Conservation (phyloP, 495 filamentous ascomycete genomes). For the Aspergillus ostianus region DNA sequence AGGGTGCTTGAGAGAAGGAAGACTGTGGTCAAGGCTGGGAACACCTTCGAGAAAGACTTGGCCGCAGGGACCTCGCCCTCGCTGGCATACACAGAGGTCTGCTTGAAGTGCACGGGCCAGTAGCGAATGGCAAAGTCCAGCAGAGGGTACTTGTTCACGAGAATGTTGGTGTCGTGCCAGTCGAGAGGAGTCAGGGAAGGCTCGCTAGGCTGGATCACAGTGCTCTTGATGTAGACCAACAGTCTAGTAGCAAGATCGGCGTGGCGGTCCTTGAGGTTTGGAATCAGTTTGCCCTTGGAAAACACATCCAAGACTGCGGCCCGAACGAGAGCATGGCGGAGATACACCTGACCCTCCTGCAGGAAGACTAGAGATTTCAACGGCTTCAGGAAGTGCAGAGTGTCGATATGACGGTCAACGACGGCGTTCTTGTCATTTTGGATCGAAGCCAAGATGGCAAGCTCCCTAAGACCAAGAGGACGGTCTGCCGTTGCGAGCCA, state of each 20-base stretch:
- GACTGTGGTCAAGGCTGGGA: slow-evolving; percentile 29
- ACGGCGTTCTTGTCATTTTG: slow-evolving; percentile 31
- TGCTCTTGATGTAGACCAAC: slow-evolving; percentile 34
- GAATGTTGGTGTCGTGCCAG: slow-evolving; percentile 24
- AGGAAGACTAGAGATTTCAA: slow-evolving; percentile 32
- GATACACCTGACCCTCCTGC: slow-evolving; percentile 34
- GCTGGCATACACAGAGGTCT: slow-evolving; percentile 27
- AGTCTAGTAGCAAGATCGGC: slow-evolving; percentile 34
- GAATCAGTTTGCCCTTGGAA: slow-evolving; percentile 34
- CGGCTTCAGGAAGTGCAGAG: slow-evolving; percentile 25
- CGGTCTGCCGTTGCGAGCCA: slow-evolving; percentile 39
- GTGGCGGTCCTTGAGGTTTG: slow-evolving; percentile 36
- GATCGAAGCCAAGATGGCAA: slow-evolving; percentile 29
- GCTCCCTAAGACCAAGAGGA: slow-evolving; percentile 32
- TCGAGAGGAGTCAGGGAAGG: slow-evolving; percentile 33
- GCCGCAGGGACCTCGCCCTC: slow-evolving; percentile 27
- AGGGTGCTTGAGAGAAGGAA: slow-evolving; percentile 31
- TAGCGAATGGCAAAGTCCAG: slow-evolving; percentile 39
- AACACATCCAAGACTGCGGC: slow-evolving; percentile 32
- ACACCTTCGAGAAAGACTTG: slow-evolving; percentile 36
- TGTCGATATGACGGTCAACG: slow-evolving; percentile 25
- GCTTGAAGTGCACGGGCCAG: slow-evolving; percentile 33
- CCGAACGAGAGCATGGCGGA: slow-evolving; percentile 39
- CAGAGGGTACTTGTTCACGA: slow-evolving; percentile 28
- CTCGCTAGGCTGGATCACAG: slow-evolving; percentile 31